Evolutionary conservation across 805 yeast species (phyloP).

Genomic region (Hanseniaspora thailandica): DNA sequence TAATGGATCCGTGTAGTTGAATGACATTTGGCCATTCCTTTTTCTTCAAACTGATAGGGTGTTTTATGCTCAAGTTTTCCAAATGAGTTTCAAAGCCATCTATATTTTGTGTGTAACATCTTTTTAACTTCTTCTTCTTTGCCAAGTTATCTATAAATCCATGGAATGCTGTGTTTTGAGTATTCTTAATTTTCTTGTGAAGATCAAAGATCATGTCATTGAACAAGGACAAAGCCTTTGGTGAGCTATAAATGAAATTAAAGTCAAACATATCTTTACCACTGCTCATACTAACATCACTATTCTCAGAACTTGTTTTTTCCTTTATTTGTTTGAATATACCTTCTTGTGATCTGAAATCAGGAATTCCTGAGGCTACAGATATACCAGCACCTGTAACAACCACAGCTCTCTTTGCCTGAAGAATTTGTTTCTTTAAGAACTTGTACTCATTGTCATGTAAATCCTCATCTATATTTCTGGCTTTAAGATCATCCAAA

Average conservation of each 20-base stretch:
- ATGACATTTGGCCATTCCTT: conserved; percentile 45
- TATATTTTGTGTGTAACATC: conserved; percentile 81
- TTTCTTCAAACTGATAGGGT: conserved; percentile 36
- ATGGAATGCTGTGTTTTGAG: conserved; percentile 70
- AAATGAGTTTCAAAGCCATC: conserved; percentile 65
- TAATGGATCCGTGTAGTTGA: conserved; percentile 77
- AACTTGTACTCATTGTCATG: conserved; percentile 32
- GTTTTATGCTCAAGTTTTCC: conserved; percentile 36
- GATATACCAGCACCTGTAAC: conserved; percentile 87
- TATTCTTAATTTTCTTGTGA: conserved; percentile 40
- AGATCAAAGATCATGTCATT: conserved; percentile 63
- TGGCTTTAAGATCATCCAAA: conserved; percentile 11
- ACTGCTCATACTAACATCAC: conserved; percentile 23
- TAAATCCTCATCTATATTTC: neutral
- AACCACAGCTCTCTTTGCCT: conserved; percentile 49
- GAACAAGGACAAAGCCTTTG: conserved; percentile 48
- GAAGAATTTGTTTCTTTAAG: conserved; percentile 39
- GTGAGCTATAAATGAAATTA: conserved; percentile 58
- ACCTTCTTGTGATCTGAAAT: conserved; percentile 69
- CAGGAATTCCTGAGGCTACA: conserved; percentile 85
- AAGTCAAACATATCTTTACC: conserved; percentile 68
- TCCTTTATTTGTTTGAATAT: conserved; percentile 47
- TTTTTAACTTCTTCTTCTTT: conserved; percentile 47
- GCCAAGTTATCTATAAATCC: conserved; percentile 48
- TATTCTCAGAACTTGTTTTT: conserved; percentile 23